Base-by-base conservation (phyloP, 2,329 filamentous ascomycete genomes). In the Stagonosporopsis tanaceti region DNA sequence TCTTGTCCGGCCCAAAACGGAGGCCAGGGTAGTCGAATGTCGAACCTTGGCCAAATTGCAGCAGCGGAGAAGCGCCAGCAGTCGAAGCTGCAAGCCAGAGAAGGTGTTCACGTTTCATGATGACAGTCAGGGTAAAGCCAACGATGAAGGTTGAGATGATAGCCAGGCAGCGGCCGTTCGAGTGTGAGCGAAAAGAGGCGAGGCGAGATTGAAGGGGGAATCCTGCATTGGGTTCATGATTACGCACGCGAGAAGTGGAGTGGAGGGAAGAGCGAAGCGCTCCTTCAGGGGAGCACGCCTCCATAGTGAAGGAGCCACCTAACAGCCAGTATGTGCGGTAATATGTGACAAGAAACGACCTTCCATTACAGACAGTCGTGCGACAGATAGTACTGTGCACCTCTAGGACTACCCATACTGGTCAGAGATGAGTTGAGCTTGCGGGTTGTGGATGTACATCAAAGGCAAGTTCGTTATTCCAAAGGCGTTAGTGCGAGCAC, bases 1-100 rank as follows among this genome's bases (percentile, higher is more conserved):
- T 76, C 20, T 75, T 71, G 50, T 79, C 64, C 0, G 42, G 17
- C n/a, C 59, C 57, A 45, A 74, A 75, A 5, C 57, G 60, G 2
- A 75, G 62, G 4, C 67, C 68, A 5, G 63, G 63, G 22, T 68
- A 67, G 9, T 72, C 57, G 24, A 61, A 59, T 1, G 46, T 37
- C 2, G 52, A 20, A 22, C 38, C 41, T 45, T 47, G 50, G 12
- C 47, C 30, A 22, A 22, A 51, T n/a, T 55, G 34, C 6, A 46
- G 20, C 15, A 57, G 47, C 11, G 30, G 54, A 15, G 52, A 41
- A 9, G 62, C 64, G 32, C 45, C 50, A 1, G 50, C 54, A 4
- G 38, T 48, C 15, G 48, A 46, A 9, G 48, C 30, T 15, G 68
- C 35, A 4, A 67, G 51, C 58, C 59, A 66, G 4, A 61, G 17